Conservation (phyloP, 805 yeast species). For the Saturnispora galanensis region DNA sequence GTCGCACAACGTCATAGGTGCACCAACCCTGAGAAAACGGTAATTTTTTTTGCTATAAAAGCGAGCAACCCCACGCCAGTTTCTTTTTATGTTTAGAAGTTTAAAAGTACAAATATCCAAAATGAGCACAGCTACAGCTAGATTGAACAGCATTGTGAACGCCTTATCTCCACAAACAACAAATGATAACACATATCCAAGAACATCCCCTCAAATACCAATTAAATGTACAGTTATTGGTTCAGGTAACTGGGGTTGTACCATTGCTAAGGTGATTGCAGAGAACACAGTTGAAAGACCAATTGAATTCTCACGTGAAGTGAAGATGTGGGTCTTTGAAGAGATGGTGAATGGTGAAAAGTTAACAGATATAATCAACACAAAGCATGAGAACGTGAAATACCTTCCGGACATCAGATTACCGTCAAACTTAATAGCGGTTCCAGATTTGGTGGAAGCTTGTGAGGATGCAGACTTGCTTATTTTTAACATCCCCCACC, state of each 20-base stretch:
- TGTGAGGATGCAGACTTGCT: slow-evolving; percentile 76
- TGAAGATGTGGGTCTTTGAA: slow-evolving; percentile 96
- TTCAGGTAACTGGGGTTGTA: slow-evolving; percentile 98
- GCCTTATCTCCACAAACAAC: slow-evolving; percentile 16
- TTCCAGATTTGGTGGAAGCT: slow-evolving; percentile 70
- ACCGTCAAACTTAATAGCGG: slow-evolving; percentile 81
- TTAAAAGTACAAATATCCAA: background rate
- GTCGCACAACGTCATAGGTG: no score
- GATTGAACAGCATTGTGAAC: slow-evolving; percentile 16
- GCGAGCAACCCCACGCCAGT: no score
- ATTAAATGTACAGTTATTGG: slow-evolving; percentile 73
- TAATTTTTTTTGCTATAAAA: no score
- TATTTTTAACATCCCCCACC: slow-evolving; percentile 95
- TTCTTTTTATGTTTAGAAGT: background rate
- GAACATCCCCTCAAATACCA: slow-evolving; percentile 22
- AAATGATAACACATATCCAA: slow-evolving; percentile 13
- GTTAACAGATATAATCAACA: slow-evolving; percentile 84
- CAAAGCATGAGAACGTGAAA: slow-evolving; percentile 85
- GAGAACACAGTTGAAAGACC: slow-evolving; percentile 74
- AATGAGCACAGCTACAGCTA: slow-evolving; percentile 19
- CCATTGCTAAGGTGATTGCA: slow-evolving; percentile 90
- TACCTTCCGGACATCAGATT: slow-evolving; percentile 83
- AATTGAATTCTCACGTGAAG: slow-evolving; percentile 58
- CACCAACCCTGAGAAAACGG: no score
- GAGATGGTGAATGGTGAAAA: slow-evolving; percentile 71